These are phyloP conservation scores for Phlyctochytrium planicorne DNA, from an alignment of 192 early-diverging fungal genomes.

Conservation along the genomic window DNA sequence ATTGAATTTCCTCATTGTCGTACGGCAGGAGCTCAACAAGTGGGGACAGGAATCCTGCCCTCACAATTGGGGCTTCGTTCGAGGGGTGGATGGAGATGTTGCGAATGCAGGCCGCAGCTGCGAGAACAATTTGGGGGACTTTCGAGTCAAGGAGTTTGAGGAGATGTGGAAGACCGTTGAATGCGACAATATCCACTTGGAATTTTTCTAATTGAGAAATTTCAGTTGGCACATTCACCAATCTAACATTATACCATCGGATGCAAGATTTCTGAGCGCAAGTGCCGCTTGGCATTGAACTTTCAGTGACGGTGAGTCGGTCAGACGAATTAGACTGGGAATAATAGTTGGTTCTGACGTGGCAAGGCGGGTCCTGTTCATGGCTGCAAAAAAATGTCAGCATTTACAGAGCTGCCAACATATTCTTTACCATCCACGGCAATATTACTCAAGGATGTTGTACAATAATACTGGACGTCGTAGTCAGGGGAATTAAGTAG, in stretches of 20 bases:
- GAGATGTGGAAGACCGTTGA: constrained; percentile 72
- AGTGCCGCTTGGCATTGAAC: constrained; percentile 87
- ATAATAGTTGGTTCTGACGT: constrained; percentile 73
- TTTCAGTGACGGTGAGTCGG: constrained; percentile 75
- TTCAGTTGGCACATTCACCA: not conserved
- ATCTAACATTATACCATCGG: constrained; percentile 64
- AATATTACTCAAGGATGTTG: constrained; percentile 86
- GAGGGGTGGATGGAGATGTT: constrained; percentile 86
- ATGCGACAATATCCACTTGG: constrained; percentile 76
- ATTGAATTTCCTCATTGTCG: constrained; percentile 81
- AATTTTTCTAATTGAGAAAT: constrained; percentile 68
- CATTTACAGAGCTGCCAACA: constrained; percentile 57
- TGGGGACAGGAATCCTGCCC: constrained; percentile 71
- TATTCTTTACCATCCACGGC: constrained; percentile 68
- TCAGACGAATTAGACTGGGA: constrained; percentile 71
- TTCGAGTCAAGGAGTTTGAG: constrained; percentile 72
- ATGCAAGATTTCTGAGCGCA: constrained; percentile 83
- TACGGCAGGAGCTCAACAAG: constrained; percentile 57
- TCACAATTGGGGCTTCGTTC: constrained; percentile 83
- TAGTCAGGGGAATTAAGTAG: constrained; percentile 73
- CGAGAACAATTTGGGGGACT: constrained; percentile 72
- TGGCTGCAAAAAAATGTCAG: constrained; percentile 19
- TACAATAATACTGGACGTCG: constrained; percentile 89
- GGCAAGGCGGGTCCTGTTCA: constrained; percentile 27
- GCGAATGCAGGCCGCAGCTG: constrained; percentile 83